phyloP scores from a whole-genome alignment of 208 protist species.

The Leishmania martiniquensis region DNA sequence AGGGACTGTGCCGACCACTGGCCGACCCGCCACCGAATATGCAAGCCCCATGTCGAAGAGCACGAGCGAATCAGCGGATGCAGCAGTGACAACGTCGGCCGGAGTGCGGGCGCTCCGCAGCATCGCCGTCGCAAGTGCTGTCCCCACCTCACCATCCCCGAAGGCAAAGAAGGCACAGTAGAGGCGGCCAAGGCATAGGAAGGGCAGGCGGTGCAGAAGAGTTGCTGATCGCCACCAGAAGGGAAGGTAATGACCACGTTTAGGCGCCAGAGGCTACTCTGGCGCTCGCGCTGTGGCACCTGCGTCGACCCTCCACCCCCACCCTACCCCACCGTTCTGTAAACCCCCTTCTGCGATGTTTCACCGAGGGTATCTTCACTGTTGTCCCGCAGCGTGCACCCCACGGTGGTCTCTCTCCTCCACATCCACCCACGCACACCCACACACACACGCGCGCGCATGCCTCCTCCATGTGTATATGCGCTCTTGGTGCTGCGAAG shows the following conservation, averaged over 20 bases:
- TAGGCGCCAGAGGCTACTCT: not conserved
- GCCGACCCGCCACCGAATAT: not conserved
- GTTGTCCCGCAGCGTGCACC: not conserved
- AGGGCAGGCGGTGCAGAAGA: not conserved
- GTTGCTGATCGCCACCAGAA: not conserved
- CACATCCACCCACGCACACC: too few relatives aligned
- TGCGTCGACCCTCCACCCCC: not conserved
- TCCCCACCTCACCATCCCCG: not conserved
- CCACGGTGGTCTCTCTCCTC: not conserved
- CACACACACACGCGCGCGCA: too few relatives aligned
- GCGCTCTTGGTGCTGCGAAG: too few relatives aligned
- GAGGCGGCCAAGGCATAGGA: not conserved
- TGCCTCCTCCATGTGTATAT: too few relatives aligned
- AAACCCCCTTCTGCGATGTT: not conserved
- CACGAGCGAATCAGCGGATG: not conserved
- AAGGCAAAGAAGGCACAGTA: slow-evolving; percentile 8
- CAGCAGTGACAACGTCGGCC: not conserved
- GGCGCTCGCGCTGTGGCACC: not conserved
- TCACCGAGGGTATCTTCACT: not conserved
- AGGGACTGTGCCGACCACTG: not conserved
- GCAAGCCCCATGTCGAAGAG: not conserved
- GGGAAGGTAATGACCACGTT: too few relatives aligned
- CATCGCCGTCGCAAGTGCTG: not conserved
- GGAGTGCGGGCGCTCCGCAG: not conserved
- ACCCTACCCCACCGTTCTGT: not conserved